Evolutionary conservation across 495 filamentous ascomycete species (phyloP), one percentile per base, ranked within the genome.

Genomic region (Talaromyces proteolyticus): DNA sequence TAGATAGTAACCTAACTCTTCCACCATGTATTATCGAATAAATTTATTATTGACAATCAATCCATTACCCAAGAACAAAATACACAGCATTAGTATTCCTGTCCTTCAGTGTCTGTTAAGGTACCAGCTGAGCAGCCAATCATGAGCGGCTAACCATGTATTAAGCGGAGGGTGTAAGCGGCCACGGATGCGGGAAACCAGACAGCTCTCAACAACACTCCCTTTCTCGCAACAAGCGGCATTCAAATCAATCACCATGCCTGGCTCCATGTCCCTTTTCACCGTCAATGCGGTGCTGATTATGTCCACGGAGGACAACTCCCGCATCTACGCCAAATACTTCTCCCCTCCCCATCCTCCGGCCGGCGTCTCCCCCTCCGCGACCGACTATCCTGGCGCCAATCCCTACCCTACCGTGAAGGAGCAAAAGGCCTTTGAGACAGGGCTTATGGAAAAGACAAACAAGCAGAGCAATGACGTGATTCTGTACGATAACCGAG

Each of bases 391-490:
- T 65, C 80, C 80, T 19, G 81, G 80, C 55, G 72, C 77, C 53
- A 88, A 88, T 62, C 89, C 94, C 38, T 97, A 96, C 71, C 82
- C 90, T 18, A 88, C 88, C 36, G 64, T 94, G 29, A 95, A 95
- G 66, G 84, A 92, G 52, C 93, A 98, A 67, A 93, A 89, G 58
- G 79, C 87, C 5, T 98, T 98, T 63, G 93, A 98, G 68, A 96
- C 96, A 73, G 93, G 90, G 12, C 79, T 98, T 20, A 71, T 96
- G 40, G 89, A 93, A 53, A 98, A 98, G 79, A 98, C 93, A 14
- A 89, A 88, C 56, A 98, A 98, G 75, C 88, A 91, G 60, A 88
- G 81, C 20, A 88, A 85, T 48, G 93, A 98, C 70, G 90, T 98
- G 57, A 95, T 98, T 48, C 81, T 97, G 43, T 97, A 95, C 72